Evolutionary conservation across 164 flowering plant genomes (phyloP), one percentile per base, ranked within the genome.

Genomic region (Tetracentron sinense): DNA sequence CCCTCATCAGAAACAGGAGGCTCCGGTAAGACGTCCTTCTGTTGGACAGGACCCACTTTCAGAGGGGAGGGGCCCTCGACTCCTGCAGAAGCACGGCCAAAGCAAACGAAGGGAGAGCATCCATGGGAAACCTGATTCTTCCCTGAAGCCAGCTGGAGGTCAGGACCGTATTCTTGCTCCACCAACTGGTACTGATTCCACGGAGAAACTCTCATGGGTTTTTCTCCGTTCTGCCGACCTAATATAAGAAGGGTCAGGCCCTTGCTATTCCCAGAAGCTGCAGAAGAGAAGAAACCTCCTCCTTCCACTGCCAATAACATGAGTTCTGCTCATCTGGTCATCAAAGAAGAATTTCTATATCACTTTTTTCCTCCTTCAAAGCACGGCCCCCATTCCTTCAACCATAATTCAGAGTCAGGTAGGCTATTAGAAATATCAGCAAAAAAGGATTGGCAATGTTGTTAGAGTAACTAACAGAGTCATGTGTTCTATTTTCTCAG

Each of bases 291-390:
- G 78, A 93, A 93, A 28, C 98, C 94, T 74, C 98, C 98, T 83
- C 98, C 96, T 85, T 93, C 98, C 69, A 84, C 97, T 82, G 98
- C 85, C 51, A 93, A 76, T 87, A 93, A 85, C 98, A 93, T 93
- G 81, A 84, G 90, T 78, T 71, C 82, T 82, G 70, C 76, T 82
- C 96, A 90, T 92, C 81, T 64, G 89, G 62, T 58, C 81, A 78
- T 67, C 77, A 63, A 65, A 55, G 42, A n/a, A 50, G 27, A 53
- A 38, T 25, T 67, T 67, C 74, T 51, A 20, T 62, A 57, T 8
- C 44, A 54, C 42, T 55, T 59, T 60, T 63, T 54, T 58, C 42
- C 42, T 54, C 56, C 16, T 48, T 8, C 57, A n/a, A 38, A 56
- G 23, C 33, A 33, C 22, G 62, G 20, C 20, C 49, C 28, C 51